phyloP scores from a whole-genome alignment of 83 land plant species.

The Thuja plicata region DNA sequence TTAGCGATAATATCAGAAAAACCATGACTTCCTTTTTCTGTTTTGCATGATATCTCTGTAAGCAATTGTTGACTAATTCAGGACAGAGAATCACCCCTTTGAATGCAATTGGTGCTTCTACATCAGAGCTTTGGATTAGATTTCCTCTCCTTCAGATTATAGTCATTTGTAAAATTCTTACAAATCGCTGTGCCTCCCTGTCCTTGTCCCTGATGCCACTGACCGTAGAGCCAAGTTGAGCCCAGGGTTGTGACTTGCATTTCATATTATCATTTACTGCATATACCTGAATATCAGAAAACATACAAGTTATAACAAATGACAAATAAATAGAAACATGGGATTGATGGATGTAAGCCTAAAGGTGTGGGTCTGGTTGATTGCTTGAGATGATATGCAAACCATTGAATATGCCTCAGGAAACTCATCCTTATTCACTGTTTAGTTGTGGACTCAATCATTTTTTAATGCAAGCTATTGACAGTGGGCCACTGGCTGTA shows the following conservation, averaged over 20 bases:
- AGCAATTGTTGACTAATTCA: neutral
- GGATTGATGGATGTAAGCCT: neutral
- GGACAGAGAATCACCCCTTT: neutral
- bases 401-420: neutral
- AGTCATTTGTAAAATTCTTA: neutral
- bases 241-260: neutral
- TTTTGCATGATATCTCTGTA: neutral
- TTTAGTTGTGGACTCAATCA: neutral
- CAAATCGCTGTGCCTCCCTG: neutral
- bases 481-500: neutral
- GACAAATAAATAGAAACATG: neutral
- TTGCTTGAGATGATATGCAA: neutral
- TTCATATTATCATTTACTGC: neutral
- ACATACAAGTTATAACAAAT: too few relatives aligned
- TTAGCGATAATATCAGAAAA: too few relatives aligned
- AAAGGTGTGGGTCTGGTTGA: neutral
- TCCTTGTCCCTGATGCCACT: neutral
- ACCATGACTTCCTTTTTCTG: neutral
- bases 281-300: neutral
- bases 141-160: neutral
- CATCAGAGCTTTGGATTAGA: neutral
- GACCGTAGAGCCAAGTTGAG: neutral
- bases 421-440: neutral
- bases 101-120: neutral
- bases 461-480: neutral